phyloP scores from a whole-genome alignment of 345 rosid species.

The Raphanus raphanistrum region DNA sequence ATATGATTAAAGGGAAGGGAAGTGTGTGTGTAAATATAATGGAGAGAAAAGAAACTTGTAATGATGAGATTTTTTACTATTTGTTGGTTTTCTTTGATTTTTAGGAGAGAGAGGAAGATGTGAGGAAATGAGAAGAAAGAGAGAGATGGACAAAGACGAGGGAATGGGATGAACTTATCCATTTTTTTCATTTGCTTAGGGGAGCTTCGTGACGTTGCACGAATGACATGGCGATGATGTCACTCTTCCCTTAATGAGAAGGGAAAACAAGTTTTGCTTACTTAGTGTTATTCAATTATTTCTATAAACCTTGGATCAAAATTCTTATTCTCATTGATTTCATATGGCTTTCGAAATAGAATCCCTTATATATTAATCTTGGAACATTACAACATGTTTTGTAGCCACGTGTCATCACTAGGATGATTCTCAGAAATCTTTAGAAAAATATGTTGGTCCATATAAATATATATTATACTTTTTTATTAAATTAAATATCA shows the following conservation, averaged over 20 bases:
- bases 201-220: conserved; percentile 1
- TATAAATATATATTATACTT: no score
- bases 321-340: background rate
- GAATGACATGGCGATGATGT: conserved; percentile 2
- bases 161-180: conserved; percentile 25
- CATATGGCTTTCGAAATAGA: background rate
- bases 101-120: conserved; percentile 20
- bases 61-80: background rate
- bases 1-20: conserved; percentile 15
- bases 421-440: no score
- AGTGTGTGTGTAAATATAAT: conserved; percentile 31
- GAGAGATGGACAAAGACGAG: background rate
- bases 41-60: conserved; percentile 19
- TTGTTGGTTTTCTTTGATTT: conserved; percentile 1
- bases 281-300: background rate
- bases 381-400: no score
- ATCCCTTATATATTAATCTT: no score
- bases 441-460: no score
- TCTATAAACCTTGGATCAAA: background rate
- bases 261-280: background rate
- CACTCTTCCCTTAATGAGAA: background rate
- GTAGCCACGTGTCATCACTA: no score
- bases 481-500: no score
- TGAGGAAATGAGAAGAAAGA: conserved; percentile 23
- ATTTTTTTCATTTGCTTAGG: conserved; percentile 11